Conservation (phyloP, 2,329 filamentous ascomycete genomes). For the Colletotrichum viniferum region DNA sequence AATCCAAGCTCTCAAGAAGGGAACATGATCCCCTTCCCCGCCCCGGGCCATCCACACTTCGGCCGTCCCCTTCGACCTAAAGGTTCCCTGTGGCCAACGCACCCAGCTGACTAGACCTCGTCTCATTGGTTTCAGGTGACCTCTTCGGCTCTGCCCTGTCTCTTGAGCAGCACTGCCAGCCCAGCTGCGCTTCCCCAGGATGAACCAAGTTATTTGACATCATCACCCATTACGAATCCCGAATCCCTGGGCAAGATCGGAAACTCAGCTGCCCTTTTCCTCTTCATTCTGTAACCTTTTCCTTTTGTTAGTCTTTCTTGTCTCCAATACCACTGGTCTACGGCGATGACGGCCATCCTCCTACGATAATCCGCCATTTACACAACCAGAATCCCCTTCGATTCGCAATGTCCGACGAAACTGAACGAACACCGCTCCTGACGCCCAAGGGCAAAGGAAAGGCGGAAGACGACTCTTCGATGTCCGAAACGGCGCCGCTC, state of each 20-base stretch:
- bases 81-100: background rate
- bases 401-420: conserved; percentile 42
- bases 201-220: conserved; percentile 23
- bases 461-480: conserved; percentile 23
- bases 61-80: background rate
- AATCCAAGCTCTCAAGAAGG: background rate
- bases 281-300: background rate
- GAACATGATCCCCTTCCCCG: conserved; percentile 12
- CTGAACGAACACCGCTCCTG: conserved; percentile 51
- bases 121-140: conserved; percentile 23
- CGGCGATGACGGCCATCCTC: conserved; percentile 4
- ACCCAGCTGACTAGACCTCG: conserved; percentile 16
- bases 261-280: conserved; percentile 4
- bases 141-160: background rate
- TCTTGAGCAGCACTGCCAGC: conserved; percentile 2
- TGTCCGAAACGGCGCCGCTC: conserved; percentile 57
- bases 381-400: background rate
- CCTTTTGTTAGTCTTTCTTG: background rate
- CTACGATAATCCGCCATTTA: background rate
- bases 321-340: background rate
- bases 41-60: conserved; percentile 13
- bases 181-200: conserved; percentile 2
- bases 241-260: conserved; percentile 1
- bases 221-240: conserved; percentile 22
- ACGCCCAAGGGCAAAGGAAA: conserved; percentile 34